These are phyloP conservation scores for Gossypium aridum DNA, from an alignment of 441 rosid species.

Conservation along the genomic window DNA sequence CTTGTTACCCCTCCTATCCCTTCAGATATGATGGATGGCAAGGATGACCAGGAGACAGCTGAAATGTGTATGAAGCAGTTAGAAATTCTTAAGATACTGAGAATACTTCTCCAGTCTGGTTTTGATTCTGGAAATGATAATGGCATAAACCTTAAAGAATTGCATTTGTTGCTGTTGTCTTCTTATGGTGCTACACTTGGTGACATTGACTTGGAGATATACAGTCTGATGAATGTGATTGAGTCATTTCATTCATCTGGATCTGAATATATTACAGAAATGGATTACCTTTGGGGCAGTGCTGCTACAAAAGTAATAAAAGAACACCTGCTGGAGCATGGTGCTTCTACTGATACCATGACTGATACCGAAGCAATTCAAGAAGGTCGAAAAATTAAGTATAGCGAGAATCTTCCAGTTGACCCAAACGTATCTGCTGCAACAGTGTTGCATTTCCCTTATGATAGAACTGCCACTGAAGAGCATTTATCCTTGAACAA, in stretches of 20 bases:
- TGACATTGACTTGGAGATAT: constrained; percentile 74
- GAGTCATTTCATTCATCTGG: constrained; percentile 39
- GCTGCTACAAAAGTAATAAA: constrained; percentile 57
- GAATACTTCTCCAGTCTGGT: constrained; percentile 40
- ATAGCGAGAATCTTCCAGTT: constrained; percentile 73
- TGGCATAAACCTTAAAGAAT: constrained; percentile 61
- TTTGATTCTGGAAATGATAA: constrained; percentile 38
- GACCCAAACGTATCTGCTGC: constrained; percentile 65
- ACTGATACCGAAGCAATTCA: constrained; percentile 40
- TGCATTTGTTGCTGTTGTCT: constrained; percentile 65
- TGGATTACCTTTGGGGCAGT: constrained; percentile 77
- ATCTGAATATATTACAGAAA: constrained; percentile 33
- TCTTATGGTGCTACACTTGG: constrained; percentile 84
- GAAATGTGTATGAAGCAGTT: constrained; percentile 35
- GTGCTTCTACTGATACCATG: constrained; percentile 26
- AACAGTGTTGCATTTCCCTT: constrained; percentile 69
- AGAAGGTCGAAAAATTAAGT: constrained; percentile 50
- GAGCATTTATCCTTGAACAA: constrained; percentile 26
- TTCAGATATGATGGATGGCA: constrained; percentile 19
- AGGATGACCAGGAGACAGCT: constrained; percentile 27
- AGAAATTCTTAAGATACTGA: constrained; percentile 70
- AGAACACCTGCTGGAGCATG: constrained; percentile 39
- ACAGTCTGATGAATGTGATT: constrained; percentile 55
- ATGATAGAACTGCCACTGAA: constrained; percentile 39
- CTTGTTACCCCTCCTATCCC: constrained; percentile 28